Conservation (phyloP, 768 basidiomycete species). For the Lactarius hatsudake region DNA sequence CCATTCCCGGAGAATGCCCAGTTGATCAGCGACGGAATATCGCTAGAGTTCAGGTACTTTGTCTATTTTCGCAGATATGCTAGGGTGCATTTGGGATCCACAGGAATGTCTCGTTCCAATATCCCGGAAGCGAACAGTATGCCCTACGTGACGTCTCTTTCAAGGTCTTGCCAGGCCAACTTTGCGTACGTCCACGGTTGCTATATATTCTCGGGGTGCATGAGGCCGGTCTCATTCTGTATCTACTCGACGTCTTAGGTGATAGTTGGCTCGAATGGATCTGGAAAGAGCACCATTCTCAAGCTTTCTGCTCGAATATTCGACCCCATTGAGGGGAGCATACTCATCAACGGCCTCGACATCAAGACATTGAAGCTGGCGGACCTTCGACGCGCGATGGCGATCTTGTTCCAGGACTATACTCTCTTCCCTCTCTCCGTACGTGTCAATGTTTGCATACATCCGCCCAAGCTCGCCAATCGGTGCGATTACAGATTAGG, state of each 20-base stretch:
- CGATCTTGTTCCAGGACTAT: constrained; percentile 80
- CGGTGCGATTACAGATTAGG: constrained; percentile 47
- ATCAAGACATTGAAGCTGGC: constrained; percentile 57
- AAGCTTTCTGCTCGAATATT: constrained; percentile 72
- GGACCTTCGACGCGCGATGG: constrained; percentile 63
- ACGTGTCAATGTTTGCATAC: constrained; percentile 28
- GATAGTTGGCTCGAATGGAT: constrained; percentile 77
- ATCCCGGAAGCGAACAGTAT: constrained; percentile 50
- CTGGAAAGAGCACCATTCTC: constrained; percentile 75
- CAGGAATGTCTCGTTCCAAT: constrained; percentile 71
- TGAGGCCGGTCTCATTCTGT: not conserved
- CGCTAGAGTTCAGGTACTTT: constrained; percentile 58
- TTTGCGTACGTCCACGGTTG: constrained; percentile 53
- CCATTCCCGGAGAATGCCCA: constrained; percentile 36
- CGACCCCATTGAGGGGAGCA: constrained; percentile 64
- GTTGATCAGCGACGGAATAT: constrained; percentile 35
- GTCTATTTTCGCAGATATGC: constrained; percentile 25
- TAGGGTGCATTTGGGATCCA: constrained; percentile 19
- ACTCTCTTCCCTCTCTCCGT: constrained; percentile 77
- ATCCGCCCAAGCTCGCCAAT: not conserved
- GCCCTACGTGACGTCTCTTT: constrained; percentile 67
- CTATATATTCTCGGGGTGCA: not conserved
- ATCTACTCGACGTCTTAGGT: constrained; percentile 41
- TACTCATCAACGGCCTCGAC: constrained; percentile 62
- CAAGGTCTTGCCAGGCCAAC: constrained; percentile 64